A percentile compares a stretch with the other conserved stretches of the same genome.
Conservation (phyloP, 2,329 filamentous ascomycete species). For the Aspergillus pseudoterreus region DNA sequence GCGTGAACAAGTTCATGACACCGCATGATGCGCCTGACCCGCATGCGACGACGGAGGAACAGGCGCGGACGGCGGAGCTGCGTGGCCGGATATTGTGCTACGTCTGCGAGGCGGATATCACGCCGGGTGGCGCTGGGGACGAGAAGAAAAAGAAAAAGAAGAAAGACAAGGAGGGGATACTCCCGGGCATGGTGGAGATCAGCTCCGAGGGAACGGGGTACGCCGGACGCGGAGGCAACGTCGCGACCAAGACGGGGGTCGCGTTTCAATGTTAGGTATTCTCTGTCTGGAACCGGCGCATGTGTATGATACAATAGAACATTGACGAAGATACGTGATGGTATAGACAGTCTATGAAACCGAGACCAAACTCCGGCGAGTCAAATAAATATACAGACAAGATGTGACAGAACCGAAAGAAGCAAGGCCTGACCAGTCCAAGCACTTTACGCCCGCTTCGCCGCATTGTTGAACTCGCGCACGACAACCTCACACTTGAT, state of each 20-base stretch:
- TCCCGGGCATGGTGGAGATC: slow-evolving; percentile 72
- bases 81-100: slow-evolving; percentile 65
- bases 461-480: slow-evolving; percentile 67
- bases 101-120: slow-evolving; percentile 80
- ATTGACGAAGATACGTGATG: not conserved
- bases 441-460: slow-evolving; percentile 38
- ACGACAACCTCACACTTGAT: slow-evolving; percentile 79
- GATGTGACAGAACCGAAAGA: too few species aligned
- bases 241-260: slow-evolving; percentile 73
- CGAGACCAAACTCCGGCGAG: too few species aligned
- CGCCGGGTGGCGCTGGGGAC: slow-evolving; percentile 26
- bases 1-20: slow-evolving; percentile 78
- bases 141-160: slow-evolving; percentile 36
- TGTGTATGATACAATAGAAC: not conserved
- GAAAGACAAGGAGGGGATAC: slow-evolving; percentile 54
- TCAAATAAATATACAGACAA: not conserved
- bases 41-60: slow-evolving; percentile 55
- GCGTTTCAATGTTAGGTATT: slow-evolving; percentile 70
- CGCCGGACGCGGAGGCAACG: slow-evolving; percentile 77
- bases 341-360: slow-evolving; percentile 1
- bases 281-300: not conserved
- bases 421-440: not conserved
- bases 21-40: slow-evolving; percentile 54
- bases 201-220: slow-evolving; percentile 89
- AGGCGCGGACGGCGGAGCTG: slow-evolving; percentile 28